Conservation (phyloP, 2,329 filamentous ascomycete species). For the Aspergillus chevalieri region DNA sequence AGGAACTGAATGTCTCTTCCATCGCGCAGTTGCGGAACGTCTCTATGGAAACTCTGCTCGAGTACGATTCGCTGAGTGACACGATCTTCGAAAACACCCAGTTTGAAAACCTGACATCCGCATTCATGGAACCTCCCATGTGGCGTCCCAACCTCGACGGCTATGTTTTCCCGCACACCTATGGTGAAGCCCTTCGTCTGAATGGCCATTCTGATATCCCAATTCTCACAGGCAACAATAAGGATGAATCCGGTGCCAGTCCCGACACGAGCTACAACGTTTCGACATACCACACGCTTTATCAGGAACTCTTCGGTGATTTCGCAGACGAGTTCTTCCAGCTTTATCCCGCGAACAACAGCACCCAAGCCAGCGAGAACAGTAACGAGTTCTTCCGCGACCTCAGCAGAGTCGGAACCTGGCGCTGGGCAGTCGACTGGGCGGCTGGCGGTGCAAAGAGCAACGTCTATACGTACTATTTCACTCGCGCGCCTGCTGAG, state of each 20-base stretch:
- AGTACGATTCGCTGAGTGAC: slow-evolving; percentile 12
- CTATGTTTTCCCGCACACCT: slow-evolving; percentile 21
- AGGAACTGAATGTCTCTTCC: slow-evolving; percentile 32
- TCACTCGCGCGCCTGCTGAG: slow-evolving; percentile 22
- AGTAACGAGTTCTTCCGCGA: slow-evolving; percentile 21
- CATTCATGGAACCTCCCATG: slow-evolving; percentile 14
- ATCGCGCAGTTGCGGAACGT: slow-evolving; percentile 37
- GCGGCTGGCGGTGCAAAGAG: slow-evolving; percentile 15
- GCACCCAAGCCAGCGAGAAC: slow-evolving; percentile 12
- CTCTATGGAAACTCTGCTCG: slow-evolving; percentile 31
- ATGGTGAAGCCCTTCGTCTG: slow-evolving; percentile 12
- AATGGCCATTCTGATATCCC: slow-evolving; percentile 19
- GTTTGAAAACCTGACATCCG: slow-evolving; percentile 15
- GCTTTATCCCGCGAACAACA: slow-evolving; percentile 19
- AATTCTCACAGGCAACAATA: slow-evolving; percentile 24
- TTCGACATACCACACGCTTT: slow-evolving; percentile 11
- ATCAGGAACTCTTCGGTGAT: slow-evolving; percentile 14
- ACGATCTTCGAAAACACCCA: slow-evolving; percentile 17
- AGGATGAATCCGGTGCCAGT: slow-evolving; percentile 17
- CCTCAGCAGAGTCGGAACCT: slow-evolving; percentile 18
- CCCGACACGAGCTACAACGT: slow-evolving; percentile 6
- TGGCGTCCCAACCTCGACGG: slow-evolving; percentile 25
- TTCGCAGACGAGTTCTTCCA: slow-evolving; percentile 12
- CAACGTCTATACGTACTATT: slow-evolving; percentile 26
- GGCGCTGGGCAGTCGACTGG: slow-evolving; percentile 22